Percentiles rank a stretch among this genome's conserved stretches.
Conservation (phyloP, 306 rosid species). For the Malus asiatica region DNA sequence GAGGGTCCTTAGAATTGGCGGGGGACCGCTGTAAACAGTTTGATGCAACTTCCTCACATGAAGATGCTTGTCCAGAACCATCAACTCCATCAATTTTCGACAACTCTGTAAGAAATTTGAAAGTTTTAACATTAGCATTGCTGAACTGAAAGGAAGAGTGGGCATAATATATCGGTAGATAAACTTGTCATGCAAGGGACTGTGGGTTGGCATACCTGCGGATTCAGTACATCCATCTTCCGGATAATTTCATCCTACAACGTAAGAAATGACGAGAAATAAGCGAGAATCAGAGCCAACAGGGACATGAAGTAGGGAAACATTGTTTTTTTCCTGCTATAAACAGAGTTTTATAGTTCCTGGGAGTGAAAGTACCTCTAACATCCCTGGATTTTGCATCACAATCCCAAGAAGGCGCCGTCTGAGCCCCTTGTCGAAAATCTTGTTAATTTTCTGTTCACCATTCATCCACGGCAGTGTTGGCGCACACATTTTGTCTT, state of each 20-base stretch:
- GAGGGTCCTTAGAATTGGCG: not conserved
- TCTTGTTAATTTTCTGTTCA: constrained; percentile 60
- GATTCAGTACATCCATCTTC: not conserved
- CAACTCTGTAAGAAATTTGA: not conserved
- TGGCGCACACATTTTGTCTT: constrained; percentile 32
- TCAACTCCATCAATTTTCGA: not conserved
- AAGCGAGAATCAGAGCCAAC: not conserved
- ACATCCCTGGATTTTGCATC: constrained; percentile 91
- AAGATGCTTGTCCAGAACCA: not conserved
- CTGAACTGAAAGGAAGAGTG: not conserved
- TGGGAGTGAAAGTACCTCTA: constrained; percentile 36
- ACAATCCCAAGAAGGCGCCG: constrained; percentile 72
- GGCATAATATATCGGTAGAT: not conserved
- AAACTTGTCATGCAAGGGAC: not conserved
- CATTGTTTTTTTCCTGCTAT: not conserved
- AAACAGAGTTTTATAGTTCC: not conserved
- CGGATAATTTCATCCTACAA: not conserved
- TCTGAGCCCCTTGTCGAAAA: constrained; percentile 57
- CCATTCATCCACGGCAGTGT: constrained; percentile 85
- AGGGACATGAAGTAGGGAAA: not conserved
- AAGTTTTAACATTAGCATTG: not conserved
- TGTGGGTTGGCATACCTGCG: not conserved
- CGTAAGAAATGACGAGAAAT: not conserved
- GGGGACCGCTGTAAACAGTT: not conserved
- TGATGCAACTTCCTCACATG: not conserved